Evolutionary conservation across 306 rosid genomes (phyloP).

Genomic region (Leucaena leucocephala): DNA sequence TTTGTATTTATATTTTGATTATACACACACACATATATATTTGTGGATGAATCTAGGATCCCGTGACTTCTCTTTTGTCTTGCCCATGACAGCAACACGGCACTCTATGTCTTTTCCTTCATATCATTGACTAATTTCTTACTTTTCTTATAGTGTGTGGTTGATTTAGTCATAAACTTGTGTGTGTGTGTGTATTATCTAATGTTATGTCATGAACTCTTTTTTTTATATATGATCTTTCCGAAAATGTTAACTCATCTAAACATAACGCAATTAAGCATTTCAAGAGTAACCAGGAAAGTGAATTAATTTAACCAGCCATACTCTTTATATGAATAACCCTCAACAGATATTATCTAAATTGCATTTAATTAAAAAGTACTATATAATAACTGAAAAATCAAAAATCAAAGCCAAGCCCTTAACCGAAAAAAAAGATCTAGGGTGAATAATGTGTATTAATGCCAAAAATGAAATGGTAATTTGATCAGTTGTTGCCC

Average conservation of each 20-base stretch:
- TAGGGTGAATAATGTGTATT: conserved; percentile 16
- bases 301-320: background rate
- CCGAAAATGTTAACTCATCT: background rate
- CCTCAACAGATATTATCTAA: too few species aligned
- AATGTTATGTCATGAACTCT: too few species aligned
- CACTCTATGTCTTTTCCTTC: background rate
- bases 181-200: too few species aligned
- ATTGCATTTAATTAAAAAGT: too few species aligned
- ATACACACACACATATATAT: too few species aligned
- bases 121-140: background rate
- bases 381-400: too few species aligned
- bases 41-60: conserved; percentile 63
- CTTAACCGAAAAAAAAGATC: background rate
- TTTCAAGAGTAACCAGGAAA: background rate
- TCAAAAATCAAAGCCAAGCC: background rate
- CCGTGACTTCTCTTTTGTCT: conserved; percentile 66
- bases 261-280: background rate
- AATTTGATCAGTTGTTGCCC: background rate
- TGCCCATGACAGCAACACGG: conserved; percentile 44
- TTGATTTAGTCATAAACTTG: background rate
- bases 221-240: background rate
- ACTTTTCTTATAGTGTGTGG: background rate
- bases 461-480: conserved; percentile 11
- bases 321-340: background rate
- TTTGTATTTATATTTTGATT: background rate